Conservation (phyloP, 140 eudicot genomes). For the Ambrosia hybrid region DNA sequence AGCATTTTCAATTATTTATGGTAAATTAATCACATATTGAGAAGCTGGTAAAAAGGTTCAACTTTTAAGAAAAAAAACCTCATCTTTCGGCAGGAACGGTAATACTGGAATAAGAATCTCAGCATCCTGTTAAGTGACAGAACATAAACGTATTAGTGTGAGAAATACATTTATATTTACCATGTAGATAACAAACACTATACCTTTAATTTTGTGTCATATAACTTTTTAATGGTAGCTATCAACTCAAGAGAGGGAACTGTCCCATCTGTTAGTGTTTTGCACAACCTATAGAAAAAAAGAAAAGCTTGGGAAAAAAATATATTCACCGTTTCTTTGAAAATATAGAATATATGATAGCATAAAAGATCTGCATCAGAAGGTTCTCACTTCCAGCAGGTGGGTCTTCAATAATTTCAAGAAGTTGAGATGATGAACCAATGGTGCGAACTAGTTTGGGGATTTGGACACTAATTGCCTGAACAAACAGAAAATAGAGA, state of each 20-base stretch:
- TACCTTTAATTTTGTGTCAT: constrained; percentile 76
- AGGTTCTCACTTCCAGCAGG: constrained; percentile 84
- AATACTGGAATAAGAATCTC: constrained; percentile 77
- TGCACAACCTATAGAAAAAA: constrained; percentile 66
- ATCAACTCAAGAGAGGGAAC: constrained; percentile 75
- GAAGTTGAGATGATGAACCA: constrained; percentile 85
- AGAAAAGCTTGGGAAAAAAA: neutral
- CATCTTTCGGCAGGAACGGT: constrained; percentile 73
- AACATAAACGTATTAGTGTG: constrained; percentile 19
- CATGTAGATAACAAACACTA: neutral
- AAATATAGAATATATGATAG: constrained; percentile 1
- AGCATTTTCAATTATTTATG: no score
- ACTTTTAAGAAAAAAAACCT: constrained; percentile 44
- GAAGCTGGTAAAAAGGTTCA: neutral
- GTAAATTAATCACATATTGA: neutral
- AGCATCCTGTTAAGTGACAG: constrained; percentile 56
- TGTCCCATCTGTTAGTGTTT: constrained; percentile 80
- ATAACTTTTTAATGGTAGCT: constrained; percentile 62
- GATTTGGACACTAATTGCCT: constrained; percentile 83
- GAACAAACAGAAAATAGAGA: constrained; percentile 30
- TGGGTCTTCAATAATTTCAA: constrained; percentile 87
- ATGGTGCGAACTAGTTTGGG: constrained; percentile 92
- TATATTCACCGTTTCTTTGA: constrained; percentile 5
- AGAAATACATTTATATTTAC: constrained; percentile 5
- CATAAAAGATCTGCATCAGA: constrained; percentile 59